These are phyloP conservation scores for Cnidoscolus chayamansa DNA, from an alignment of 441 rosid genomes.

Conservation along the genomic window DNA sequence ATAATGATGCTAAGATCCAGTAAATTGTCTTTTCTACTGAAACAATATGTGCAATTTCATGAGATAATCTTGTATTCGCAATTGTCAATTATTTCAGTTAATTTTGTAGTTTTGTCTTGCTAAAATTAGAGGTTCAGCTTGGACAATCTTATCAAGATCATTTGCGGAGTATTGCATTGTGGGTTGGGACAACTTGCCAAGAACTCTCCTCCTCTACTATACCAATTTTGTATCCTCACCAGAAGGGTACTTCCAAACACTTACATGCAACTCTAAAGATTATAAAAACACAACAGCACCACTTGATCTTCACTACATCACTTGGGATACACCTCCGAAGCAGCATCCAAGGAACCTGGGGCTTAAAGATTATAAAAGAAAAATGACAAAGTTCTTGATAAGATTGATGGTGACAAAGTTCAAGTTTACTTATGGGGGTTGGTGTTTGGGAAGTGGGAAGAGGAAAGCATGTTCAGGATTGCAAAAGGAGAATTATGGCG, in stretches of 20 bases:
- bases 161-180: constrained; percentile 71
- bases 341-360: constrained; percentile 74
- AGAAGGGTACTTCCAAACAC: constrained; percentile 89
- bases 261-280: constrained; percentile 84
- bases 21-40: too few relatives aligned
- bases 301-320: constrained; percentile 77
- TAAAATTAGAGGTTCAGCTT: constrained; percentile 68
- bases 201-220: constrained; percentile 83
- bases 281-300: constrained; percentile 75
- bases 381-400: constrained; percentile 67
- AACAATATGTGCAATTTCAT: background rate
- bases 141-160: constrained; percentile 79
- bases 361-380: constrained; percentile 55
- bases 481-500: constrained; percentile 34
- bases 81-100: too few relatives aligned
- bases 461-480: constrained; percentile 32
- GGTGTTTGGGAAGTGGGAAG: constrained; percentile 44
- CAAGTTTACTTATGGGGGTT: constrained; percentile 43
- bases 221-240: constrained; percentile 83
- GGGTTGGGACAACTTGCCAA: constrained; percentile 92
- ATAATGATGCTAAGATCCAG: too few relatives aligned
- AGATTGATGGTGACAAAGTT: constrained; percentile 51
- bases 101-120: background rate
- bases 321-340: constrained; percentile 92
- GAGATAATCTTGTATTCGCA: too few relatives aligned